Evolutionary conservation across 345 rosid species (phyloP), one percentile per base, ranked within the genome.

Genomic region (Raphanus sativus): DNA sequence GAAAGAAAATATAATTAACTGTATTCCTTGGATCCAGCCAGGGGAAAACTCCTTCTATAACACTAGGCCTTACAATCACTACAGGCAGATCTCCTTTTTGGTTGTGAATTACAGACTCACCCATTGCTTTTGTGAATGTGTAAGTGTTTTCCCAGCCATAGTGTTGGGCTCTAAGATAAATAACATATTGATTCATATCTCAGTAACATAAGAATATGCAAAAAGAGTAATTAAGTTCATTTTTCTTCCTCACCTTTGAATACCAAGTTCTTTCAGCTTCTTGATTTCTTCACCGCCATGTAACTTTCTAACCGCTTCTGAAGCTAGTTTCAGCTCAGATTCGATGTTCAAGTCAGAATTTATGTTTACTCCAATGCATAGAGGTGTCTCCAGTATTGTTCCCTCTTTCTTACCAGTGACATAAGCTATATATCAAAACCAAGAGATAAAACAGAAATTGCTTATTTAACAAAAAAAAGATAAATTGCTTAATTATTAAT

Each of bases 71-170:
- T 50, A 86, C 69, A 42, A 89, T 85, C 34, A 87, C 92, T 0
- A 86, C 80, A 0, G 93, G 83, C n/a, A 89, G 2, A 32, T 88
- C 77, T 66, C 77, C 92, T 80, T 86, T 89, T 63, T 36, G 34
- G 76, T 69, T 0, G 40, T 74, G 83, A 8, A 92, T 66, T 42
- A 90, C 16, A 88, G 83, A 78, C 80, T 94, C 97, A 15, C 89
- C 97, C 87, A 92, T 84, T 8, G 95, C 90, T 83, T 94, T 94
- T 9, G 98, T 92, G 68, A 90, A 92, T 12, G 87, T 95, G n/a
- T 90, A 92, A 0, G 93, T 80, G 71, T 90, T 89, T 69, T 89
- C 97, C 97, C 97, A 94, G 21, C 98, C 98, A 66, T 80, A 87
- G 28, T 25, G 38, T 77, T 85, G 85, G 33, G 97, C 97, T 85